phyloP scores from a whole-genome alignment of 202 grass and related monocot species.

The Schoenoplectus triqueter region DNA sequence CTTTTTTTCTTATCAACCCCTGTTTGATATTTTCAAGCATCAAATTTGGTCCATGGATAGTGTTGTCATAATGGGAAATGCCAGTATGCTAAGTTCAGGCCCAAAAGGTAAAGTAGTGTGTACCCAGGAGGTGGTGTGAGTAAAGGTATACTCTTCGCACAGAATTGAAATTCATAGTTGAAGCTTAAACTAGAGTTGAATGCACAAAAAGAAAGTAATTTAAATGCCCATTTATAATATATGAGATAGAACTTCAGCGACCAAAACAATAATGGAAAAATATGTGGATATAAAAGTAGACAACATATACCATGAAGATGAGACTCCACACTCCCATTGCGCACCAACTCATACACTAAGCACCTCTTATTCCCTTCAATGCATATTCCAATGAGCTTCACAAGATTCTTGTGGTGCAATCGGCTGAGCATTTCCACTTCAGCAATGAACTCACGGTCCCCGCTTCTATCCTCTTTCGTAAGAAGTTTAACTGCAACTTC shows the following conservation, averaged over 20 bases:
- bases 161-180: not conserved
- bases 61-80: not conserved
- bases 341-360: constrained; percentile 91
- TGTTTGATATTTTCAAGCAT: constrained; percentile 34
- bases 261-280: too few species aligned
- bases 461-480: constrained; percentile 67
- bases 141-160: not conserved
- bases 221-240: constrained; percentile 15
- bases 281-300: too few species aligned
- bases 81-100: not conserved
- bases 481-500: constrained; percentile 96
- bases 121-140: not conserved
- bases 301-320: constrained; percentile 86
- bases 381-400: constrained; percentile 96
- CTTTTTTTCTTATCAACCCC: constrained; percentile 76
- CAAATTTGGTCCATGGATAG: not conserved
- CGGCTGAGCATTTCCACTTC: constrained; percentile 97
- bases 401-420: constrained; percentile 91
- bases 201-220: not conserved
- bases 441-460: constrained; percentile 77
- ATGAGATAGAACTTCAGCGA: not conserved
- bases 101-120: not conserved
- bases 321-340: constrained; percentile 92
- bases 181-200: not conserved
- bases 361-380: constrained; percentile 79